Evolutionary conservation across 2,329 filamentous ascomycete genomes (phyloP).

Genomic region (Clarireedia paspali): DNA sequence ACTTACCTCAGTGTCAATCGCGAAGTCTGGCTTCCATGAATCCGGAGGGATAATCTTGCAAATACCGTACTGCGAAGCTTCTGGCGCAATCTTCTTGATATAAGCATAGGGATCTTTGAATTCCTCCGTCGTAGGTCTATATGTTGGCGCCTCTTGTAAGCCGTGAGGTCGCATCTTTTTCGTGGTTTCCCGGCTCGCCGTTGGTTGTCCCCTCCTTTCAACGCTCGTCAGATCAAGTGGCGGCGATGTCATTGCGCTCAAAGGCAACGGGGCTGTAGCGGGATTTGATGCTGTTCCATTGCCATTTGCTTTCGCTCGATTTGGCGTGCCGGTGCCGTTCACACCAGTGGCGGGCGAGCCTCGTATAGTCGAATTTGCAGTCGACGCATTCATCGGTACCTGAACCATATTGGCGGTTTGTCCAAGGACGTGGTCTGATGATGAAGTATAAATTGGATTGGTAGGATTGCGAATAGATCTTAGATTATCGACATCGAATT

Average conservation of each 20-base stretch:
- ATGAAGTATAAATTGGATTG: too few relatives aligned
- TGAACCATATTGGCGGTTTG: constrained; percentile 26
- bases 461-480: too few relatives aligned
- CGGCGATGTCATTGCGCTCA: constrained; percentile 31
- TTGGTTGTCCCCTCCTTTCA: constrained; percentile 80
- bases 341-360: constrained; percentile 27
- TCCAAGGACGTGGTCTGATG: background rate
- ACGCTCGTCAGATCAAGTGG: constrained; percentile 83
- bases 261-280: constrained; percentile 24
- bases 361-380: constrained; percentile 19
- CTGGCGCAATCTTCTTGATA: constrained; percentile 81
- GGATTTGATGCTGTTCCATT: constrained; percentile 28
- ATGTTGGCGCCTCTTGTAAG: constrained; percentile 84
- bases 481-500: background rate
- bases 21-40: constrained; percentile 89
- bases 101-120: constrained; percentile 93
- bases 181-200: constrained; percentile 64
- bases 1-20: constrained; percentile 88
- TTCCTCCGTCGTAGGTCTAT: constrained; percentile 82
- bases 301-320: constrained; percentile 22
- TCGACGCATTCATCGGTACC: constrained; percentile 23
- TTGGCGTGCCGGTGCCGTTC: constrained; percentile 18
- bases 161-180: constrained; percentile 76
- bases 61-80: constrained; percentile 81
- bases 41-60: constrained; percentile 95